Evolutionary conservation across 1,284 basidiomycete genomes (phyloP).

Genomic region (Apiotrichum akiyoshidainum): DNA sequence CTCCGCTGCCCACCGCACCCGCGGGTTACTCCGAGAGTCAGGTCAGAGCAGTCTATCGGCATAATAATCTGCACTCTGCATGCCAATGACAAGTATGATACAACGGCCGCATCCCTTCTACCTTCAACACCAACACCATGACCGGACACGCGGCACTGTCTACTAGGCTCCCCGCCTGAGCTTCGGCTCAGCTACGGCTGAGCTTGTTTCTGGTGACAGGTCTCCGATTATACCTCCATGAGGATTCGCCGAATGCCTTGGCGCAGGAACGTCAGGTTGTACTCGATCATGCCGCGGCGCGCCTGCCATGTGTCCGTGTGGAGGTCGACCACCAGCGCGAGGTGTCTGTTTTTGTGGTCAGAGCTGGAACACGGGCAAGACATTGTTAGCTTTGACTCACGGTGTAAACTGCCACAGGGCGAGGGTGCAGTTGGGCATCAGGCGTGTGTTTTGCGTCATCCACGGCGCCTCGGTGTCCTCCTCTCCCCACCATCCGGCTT

Average conservation of each 20-base stretch:
- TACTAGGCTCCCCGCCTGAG: too few species aligned
- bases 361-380: not conserved
- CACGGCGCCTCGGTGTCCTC: conserved; percentile 48
- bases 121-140: too few species aligned
- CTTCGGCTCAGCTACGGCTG: too few species aligned
- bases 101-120: too few species aligned
- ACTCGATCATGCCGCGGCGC: conserved; percentile 79
- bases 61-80: too few species aligned
- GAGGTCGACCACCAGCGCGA: conserved; percentile 77
- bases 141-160: too few species aligned
- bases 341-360: conserved; percentile 39
- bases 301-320: conserved; percentile 74
- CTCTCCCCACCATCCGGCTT: conserved; percentile 44
- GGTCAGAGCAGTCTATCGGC: too few species aligned
- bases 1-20: too few species aligned
- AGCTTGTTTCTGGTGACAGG: too few species aligned
- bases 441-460: conserved; percentile 42
- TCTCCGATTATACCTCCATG: conserved; percentile 26
- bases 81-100: too few species aligned
- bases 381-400: conserved; percentile 44
- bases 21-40: too few species aligned
- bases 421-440: conserved; percentile 64
- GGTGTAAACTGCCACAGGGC: conserved; percentile 82
- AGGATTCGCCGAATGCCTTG: conserved; percentile 53
- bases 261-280: conserved; percentile 83